Evolutionary conservation across 805 yeast genomes (phyloP).

Genomic region (Kluyveromyces aestuarii): DNA sequence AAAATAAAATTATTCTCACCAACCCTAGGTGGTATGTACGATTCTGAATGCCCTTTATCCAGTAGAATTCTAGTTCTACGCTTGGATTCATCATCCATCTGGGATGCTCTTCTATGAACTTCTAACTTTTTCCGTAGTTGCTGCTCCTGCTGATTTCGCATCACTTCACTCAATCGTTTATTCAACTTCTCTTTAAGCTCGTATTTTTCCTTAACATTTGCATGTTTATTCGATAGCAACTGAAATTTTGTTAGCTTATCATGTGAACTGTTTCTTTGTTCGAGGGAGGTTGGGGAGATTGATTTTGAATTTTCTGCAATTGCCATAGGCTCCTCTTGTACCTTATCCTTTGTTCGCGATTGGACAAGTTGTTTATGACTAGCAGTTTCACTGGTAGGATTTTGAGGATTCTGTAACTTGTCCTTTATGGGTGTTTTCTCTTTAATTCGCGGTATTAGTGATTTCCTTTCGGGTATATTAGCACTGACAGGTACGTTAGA

Average conservation of each 20-base stretch:
- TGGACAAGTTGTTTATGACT: neutral
- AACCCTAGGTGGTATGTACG: neutral
- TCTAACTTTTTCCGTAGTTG: conserved; percentile 16
- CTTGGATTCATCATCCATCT: conserved; percentile 17
- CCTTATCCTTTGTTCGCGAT: neutral
- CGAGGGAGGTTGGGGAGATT: neutral
- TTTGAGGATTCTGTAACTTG: neutral
- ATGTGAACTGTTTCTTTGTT: conserved; percentile 5
- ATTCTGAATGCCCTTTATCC: neutral
- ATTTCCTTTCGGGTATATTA: conserved; percentile 3
- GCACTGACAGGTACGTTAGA: neutral
- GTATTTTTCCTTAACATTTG: conserved; percentile 11
- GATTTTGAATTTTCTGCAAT: neutral
- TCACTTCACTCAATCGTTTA: conserved; percentile 24
- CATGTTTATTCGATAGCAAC: conserved; percentile 15
- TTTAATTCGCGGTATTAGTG: conserved; percentile 9
- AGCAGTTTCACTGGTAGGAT: neutral
- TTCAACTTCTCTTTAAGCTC: conserved; percentile 23
- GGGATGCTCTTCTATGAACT: conserved; percentile 20
- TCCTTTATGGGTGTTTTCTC: neutral
- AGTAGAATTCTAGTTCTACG: conserved; percentile 10
- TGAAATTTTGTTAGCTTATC: conserved; percentile 25
- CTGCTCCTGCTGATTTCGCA: conserved; percentile 25
- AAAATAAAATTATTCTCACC: conserved; percentile 10
- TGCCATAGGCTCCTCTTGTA: neutral